Evolutionary conservation across 176 grass and related monocot species (phyloP).

Genomic region (Oryza nivara): DNA sequence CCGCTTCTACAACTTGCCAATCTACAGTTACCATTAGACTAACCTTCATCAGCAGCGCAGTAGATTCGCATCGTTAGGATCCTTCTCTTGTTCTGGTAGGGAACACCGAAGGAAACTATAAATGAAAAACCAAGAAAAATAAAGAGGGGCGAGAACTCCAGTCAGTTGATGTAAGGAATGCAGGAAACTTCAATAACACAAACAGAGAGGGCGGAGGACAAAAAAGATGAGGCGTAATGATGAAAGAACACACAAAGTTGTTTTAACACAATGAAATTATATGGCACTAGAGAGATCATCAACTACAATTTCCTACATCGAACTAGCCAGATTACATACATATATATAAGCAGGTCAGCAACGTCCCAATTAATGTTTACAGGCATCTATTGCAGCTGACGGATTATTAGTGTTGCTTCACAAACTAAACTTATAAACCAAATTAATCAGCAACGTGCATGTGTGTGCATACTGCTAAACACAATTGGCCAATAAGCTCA

Average conservation of each 20-base stretch:
- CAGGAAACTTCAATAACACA: background rate
- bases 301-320: background rate
- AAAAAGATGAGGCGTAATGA: background rate
- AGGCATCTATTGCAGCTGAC: background rate
- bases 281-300: background rate
- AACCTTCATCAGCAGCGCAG: conserved; percentile 45
- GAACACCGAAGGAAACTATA: conserved; percentile 30
- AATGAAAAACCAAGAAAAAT: background rate
- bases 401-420: background rate
- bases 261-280: background rate
- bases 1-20: background rate
- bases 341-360: background rate
- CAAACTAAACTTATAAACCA: background rate
- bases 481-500: background rate
- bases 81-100: conserved; percentile 8
- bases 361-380: background rate
- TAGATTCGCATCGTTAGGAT: background rate
- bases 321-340: background rate
- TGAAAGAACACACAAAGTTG: background rate
- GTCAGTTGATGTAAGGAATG: background rate
- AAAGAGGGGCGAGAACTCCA: background rate
- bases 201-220: background rate
- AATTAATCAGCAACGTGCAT: background rate
- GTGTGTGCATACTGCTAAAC: background rate
- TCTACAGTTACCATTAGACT: conserved; percentile 16